Conservation (phyloP, 169 alveolate genomes). For the Plasmodium gallinaceum region DNA sequence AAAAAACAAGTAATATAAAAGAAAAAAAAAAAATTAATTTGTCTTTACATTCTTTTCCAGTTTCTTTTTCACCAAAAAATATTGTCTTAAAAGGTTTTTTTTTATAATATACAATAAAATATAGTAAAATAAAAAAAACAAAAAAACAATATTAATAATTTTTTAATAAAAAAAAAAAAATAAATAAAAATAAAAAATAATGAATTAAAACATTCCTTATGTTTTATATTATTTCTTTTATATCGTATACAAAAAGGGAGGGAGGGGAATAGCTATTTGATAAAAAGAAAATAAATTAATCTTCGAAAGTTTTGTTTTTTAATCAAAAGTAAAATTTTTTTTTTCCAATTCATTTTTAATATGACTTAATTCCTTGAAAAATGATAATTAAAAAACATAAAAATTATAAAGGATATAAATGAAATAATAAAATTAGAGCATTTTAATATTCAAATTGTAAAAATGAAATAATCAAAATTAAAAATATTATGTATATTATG, state of each 20-base stretch:
- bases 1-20: background rate
- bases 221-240: background rate
- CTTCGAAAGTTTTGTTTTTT: background rate
- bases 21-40: slow-evolving; percentile 7
- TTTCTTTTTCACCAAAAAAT: slow-evolving; percentile 67
- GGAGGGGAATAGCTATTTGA: background rate
- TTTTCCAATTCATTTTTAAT: slow-evolving; percentile 52
- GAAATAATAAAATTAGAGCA: too few species aligned
- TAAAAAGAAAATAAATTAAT: background rate
- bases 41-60: slow-evolving; percentile 67
- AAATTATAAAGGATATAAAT: background rate
- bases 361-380: slow-evolving; percentile 51
- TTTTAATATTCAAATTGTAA: background rate
- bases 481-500: background rate
- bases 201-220: background rate
- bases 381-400: background rate
- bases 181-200: background rate
- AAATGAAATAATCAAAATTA: background rate
- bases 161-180: background rate
- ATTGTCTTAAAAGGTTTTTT: slow-evolving; percentile 54
- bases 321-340: slow-evolving; percentile 45
- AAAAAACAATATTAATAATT: too few species aligned
- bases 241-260: background rate
- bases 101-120: slow-evolving; percentile 1
- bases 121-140: background rate